Percentiles rank a stretch among this genome's conserved stretches.
These are phyloP conservation scores for Cladophialophora psammophila DNA, from an alignment of 2,329 filamentous ascomycete genomes.

Conservation along the genomic window DNA sequence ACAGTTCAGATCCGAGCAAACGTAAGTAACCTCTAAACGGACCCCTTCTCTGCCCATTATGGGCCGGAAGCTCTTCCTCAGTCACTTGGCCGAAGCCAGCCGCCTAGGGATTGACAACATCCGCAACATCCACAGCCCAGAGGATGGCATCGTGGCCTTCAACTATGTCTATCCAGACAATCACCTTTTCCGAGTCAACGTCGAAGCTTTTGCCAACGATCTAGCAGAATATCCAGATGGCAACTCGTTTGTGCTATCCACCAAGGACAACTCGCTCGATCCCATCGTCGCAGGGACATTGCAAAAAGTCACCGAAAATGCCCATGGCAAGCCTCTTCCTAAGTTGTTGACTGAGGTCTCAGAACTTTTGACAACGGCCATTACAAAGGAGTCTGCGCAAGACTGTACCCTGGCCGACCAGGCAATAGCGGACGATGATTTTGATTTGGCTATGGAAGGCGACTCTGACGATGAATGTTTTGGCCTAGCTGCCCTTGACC, in stretches of 20 bases:
- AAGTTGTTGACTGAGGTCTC: slow-evolving; percentile 43
- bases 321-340: slow-evolving; percentile 42
- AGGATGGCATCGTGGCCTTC: slow-evolving; percentile 76
- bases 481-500: slow-evolving; percentile 23
- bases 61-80: slow-evolving; percentile 70
- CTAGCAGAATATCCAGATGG: slow-evolving; percentile 65
- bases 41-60: slow-evolving; percentile 54
- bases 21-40: background rate
- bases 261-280: slow-evolving; percentile 48
- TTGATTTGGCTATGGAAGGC: slow-evolving; percentile 49
- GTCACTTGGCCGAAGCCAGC: slow-evolving; percentile 60
- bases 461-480: slow-evolving; percentile 44
- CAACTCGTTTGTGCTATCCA: slow-evolving; percentile 60
- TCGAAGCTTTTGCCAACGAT: slow-evolving; percentile 51
- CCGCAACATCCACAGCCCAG: slow-evolving; percentile 64
- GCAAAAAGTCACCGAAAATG: slow-evolving; percentile 38
- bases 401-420: background rate
- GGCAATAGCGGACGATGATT: slow-evolving; percentile 35
- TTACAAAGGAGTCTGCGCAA: slow-evolving; percentile 8
- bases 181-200: slow-evolving; percentile 14
- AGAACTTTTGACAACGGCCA: slow-evolving; percentile 24
- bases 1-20: background rate
- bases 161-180: slow-evolving; percentile 52
- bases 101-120: slow-evolving; percentile 56
- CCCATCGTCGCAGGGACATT: slow-evolving; percentile 39